Percentiles rank a stretch among this genome's conserved stretches.
These are phyloP conservation scores for Hemileccinum impolitum DNA, from an alignment of 768 basidiomycete genomes.

Conservation along the genomic window DNA sequence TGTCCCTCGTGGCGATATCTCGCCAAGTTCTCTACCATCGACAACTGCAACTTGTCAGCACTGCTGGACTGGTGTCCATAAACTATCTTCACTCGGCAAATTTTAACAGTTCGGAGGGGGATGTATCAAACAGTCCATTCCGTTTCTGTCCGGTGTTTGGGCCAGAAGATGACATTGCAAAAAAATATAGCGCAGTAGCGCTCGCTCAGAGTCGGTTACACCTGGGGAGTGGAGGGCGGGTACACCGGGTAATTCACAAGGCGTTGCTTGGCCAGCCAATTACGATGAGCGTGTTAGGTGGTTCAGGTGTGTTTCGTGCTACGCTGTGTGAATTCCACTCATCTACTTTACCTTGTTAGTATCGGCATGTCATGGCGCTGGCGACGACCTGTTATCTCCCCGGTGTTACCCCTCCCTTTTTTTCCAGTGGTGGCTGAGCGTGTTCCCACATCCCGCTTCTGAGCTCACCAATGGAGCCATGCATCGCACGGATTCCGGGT, in stretches of 20 bases:
- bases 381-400: conserved; percentile 82
- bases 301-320: conserved; percentile 60
- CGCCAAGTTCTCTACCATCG: conserved; percentile 45
- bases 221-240: conserved; percentile 73
- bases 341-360: conserved; percentile 43
- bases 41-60: conserved; percentile 26
- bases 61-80: conserved; percentile 57
- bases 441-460: conserved; percentile 98
- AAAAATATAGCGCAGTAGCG: conserved; percentile 71
- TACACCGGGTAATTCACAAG: conserved; percentile 80
- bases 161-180: conserved; percentile 73
- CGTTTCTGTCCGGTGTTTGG: conserved; percentile 89
- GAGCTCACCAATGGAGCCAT: conserved; percentile 98
- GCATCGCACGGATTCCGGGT: conserved; percentile 86
- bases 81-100: conserved; percentile 75
- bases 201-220: conserved; percentile 76
- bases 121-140: conserved; percentile 58
- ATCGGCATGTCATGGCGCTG: conserved; percentile 90
- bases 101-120: conserved; percentile 35
- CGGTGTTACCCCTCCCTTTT: conserved; percentile 91
- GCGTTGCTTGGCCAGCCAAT: conserved; percentile 83
- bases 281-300: conserved; percentile 87
- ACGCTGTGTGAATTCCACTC: neutral
- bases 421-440: conserved; percentile 95
- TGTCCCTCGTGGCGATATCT: conserved; percentile 53